Percentiles rank a stretch among this genome's conserved stretches.
Conservation (phyloP, 1,284 basidiomycete genomes). For the Phellinidium pouzarii region DNA sequence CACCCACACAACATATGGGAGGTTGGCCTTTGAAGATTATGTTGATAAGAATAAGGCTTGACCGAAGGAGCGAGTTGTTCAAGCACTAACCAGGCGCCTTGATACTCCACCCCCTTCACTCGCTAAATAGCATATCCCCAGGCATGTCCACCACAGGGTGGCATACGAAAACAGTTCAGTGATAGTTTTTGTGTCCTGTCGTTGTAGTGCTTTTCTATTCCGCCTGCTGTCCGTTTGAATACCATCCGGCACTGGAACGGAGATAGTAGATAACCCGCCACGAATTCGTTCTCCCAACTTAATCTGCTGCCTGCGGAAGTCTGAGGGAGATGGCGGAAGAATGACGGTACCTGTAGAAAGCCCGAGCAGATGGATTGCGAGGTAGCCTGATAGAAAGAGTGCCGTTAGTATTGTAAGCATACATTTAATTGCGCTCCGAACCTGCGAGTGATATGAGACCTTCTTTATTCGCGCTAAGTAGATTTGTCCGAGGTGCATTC, state of each 20-base stretch:
- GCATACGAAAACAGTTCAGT: slow-evolving; percentile 75
- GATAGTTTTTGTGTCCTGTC: slow-evolving; percentile 63
- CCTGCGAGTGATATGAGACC: slow-evolving; percentile 79
- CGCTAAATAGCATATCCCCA: slow-evolving; percentile 38
- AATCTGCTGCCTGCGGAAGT: slow-evolving; percentile 46
- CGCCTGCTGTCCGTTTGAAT: not conserved
- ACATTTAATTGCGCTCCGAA: slow-evolving; percentile 30
- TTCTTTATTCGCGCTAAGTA: slow-evolving; percentile 88
- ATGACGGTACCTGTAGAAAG: slow-evolving; percentile 77
- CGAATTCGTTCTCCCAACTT: not conserved
- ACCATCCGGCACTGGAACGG: slow-evolving; percentile 9
- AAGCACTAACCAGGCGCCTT: slow-evolving; percentile 55
- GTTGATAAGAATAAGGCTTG: not conserved
- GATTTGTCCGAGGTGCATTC: slow-evolving; percentile 47
- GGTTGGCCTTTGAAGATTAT: slow-evolving; percentile 58
- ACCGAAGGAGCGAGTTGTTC: not conserved
- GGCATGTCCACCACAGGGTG: slow-evolving; percentile 68
- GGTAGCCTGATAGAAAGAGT: slow-evolving; percentile 59
- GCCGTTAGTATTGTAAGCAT: not conserved
- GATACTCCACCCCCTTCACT: slow-evolving; percentile 54
- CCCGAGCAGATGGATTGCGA: slow-evolving; percentile 85
- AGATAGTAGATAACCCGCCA: not conserved
- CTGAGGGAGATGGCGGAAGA: slow-evolving; percentile 70
- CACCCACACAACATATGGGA: slow-evolving; percentile 87
- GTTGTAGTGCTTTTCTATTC: slow-evolving; percentile 23